These are phyloP conservation scores for Groenewaldozyma salmanticensis DNA, from an alignment of 805 yeast species.

Conservation along the genomic window DNA sequence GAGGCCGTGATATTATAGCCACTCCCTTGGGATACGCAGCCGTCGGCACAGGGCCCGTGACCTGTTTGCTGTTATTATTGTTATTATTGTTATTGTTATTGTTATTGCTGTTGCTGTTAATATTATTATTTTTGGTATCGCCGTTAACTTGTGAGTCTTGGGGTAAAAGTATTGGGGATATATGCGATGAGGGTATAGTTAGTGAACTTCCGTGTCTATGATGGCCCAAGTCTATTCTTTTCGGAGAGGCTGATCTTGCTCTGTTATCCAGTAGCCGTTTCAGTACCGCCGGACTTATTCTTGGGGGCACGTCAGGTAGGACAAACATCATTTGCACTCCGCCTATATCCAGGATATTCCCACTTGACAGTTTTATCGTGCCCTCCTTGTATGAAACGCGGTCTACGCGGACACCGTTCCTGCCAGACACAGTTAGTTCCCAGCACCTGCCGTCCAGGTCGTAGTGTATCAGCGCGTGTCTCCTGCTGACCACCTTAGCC, in stretches of 20 bases:
- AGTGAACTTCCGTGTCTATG: neutral
- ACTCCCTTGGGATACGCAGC: slow-evolving; percentile 32
- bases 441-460: slow-evolving; percentile 67
- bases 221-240: neutral
- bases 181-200: neutral
- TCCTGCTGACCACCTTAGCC: slow-evolving; percentile 90
- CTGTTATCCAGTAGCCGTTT: neutral
- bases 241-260: neutral
- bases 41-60: neutral
- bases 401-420: slow-evolving; percentile 92
- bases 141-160: too few species aligned
- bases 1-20: slow-evolving; percentile 33
- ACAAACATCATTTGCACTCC: slow-evolving; percentile 99
- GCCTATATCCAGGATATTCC: slow-evolving; percentile 89
- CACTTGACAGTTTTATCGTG: slow-evolving; percentile 53
- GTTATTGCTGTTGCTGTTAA: slow-evolving; percentile 1
- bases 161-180: too few species aligned
- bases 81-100: neutral
- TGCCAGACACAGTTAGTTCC: slow-evolving; percentile 76
- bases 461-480: slow-evolving; percentile 77
- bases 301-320: slow-evolving; percentile 80
- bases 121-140: neutral
- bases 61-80: neutral
- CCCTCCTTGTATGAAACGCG: slow-evolving; percentile 39
- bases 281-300: slow-evolving; percentile 34